Evolutionary conservation across 78 protist genomes (phyloP).

Genomic region (Dictyostelium purpureum): DNA sequence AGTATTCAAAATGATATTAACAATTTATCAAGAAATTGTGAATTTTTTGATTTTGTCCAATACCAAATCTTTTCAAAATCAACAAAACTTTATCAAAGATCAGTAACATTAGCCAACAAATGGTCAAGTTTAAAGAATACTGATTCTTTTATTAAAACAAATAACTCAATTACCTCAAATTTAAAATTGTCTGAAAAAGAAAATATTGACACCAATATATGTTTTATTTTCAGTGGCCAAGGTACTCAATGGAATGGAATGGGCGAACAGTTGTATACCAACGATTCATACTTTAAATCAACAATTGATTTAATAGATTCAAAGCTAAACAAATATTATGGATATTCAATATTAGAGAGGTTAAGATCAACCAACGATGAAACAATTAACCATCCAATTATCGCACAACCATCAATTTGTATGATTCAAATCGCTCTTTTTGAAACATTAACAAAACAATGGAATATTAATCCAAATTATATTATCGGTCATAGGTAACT

Average conservation of each 20-base stretch:
- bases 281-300: not conserved
- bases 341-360: not conserved
- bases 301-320: not conserved
- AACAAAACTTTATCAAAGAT: not conserved
- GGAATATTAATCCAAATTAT: conserved; percentile 17
- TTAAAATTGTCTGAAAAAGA: too few relatives aligned
- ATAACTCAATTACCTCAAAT: not conserved
- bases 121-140: too few relatives aligned
- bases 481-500: conserved; percentile 37
- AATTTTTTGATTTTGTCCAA: too few relatives aligned
- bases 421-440: not conserved
- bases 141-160: too few relatives aligned
- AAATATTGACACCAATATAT: not conserved
- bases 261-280: not conserved
- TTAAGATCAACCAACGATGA: not conserved
- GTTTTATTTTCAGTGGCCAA: not conserved
- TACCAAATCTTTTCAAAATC: not conserved
- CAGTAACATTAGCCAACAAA: not conserved
- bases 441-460: conserved; percentile 1
- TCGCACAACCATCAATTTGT: conserved; percentile 49
- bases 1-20: not conserved
- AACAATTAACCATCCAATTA: conserved; percentile 35
- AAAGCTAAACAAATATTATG: not conserved
- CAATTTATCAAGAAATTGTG: too few relatives aligned
- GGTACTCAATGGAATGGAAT: conserved; percentile 3